Evolutionary conservation across 805 yeast genomes (phyloP), one percentile per base, ranked within the genome.

Genomic region (Barnettozyma populi): DNA sequence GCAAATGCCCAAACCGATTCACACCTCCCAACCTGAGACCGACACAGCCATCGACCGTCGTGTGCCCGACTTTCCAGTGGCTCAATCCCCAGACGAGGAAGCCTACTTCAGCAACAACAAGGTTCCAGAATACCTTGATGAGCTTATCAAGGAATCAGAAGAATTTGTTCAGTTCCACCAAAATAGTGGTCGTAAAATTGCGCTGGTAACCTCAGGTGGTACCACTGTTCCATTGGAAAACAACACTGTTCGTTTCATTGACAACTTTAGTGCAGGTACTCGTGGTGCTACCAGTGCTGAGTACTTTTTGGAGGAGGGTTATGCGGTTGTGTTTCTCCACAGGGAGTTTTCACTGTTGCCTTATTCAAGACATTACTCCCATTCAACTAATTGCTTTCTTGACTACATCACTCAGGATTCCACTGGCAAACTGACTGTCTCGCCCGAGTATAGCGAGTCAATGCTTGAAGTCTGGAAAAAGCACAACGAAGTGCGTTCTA

Each of bases 251-350:
- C 70, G 99, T 45, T 94, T 94, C 66, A 90, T 94, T 59, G 99
- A 94, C 67, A 94, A 94, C 62, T 94, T 94, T 65, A 83, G 94
- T 54, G 98, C 98, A 21, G 99, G 99, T 21, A 94, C 97, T 0
- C 79, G 99, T 66, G 99, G 99, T 47, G 95, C 99, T 4, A 82
- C 96, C 0, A 84, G 95, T 36, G 96, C 98, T 4, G 99, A 94
- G 65, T 84, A 87, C 61, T 88, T 92, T 56, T 69, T 94, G 46
- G 87, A 84, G 47, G 71, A 78, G 48, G 96, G 90, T 1, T 94
- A 94, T 61, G 92, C 96, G 13, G 99, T 94, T 34, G 84, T 94
- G 29, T 94, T 94, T 60, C 67, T 94, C 36, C 96, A 94, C 65
- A 74, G 99, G 40, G 97, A 94, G 65, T 92, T 89, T 66, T 86